Conservation (phyloP, 176 grass and related monocot species). For the Aegilops tauschii region DNA sequence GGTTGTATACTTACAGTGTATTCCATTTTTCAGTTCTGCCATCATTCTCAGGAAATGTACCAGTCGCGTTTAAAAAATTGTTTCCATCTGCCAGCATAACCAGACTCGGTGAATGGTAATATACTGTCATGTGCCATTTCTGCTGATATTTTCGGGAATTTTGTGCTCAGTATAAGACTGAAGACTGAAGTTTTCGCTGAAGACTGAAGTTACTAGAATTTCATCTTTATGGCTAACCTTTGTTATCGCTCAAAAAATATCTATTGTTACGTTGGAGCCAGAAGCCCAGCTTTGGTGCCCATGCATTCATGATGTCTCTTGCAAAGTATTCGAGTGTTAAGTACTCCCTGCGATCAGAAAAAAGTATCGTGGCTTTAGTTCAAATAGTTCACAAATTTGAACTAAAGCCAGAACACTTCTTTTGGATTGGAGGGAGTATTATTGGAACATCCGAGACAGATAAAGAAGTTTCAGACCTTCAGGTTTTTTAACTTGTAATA, state of each 20-base stretch:
- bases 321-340: neutral
- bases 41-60: constrained; percentile 96
- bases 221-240: neutral
- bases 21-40: constrained; percentile 79
- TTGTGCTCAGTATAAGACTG: neutral
- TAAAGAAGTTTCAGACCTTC: neutral
- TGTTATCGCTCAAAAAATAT: neutral
- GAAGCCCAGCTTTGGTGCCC: neutral
- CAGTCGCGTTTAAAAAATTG: constrained; percentile 66
- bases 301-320: constrained; percentile 4
- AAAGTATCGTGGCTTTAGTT: too few relatives aligned
- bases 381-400: too few relatives aligned
- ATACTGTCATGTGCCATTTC: constrained; percentile 20
- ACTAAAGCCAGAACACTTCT: too few relatives aligned
- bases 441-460: neutral
- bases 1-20: constrained; percentile 23
- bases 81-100: constrained; percentile 91
- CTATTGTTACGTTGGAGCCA: neutral
- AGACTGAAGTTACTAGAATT: neutral
- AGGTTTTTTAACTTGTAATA: neutral
- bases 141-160: constrained; percentile 5
- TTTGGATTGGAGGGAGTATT: too few relatives aligned
- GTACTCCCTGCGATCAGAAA: neutral
- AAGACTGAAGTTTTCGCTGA: too few relatives aligned
- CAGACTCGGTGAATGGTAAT: constrained; percentile 91